Conservation (phyloP, 2,329 filamentous ascomycete genomes). For the Diaporthe amygdali region DNA sequence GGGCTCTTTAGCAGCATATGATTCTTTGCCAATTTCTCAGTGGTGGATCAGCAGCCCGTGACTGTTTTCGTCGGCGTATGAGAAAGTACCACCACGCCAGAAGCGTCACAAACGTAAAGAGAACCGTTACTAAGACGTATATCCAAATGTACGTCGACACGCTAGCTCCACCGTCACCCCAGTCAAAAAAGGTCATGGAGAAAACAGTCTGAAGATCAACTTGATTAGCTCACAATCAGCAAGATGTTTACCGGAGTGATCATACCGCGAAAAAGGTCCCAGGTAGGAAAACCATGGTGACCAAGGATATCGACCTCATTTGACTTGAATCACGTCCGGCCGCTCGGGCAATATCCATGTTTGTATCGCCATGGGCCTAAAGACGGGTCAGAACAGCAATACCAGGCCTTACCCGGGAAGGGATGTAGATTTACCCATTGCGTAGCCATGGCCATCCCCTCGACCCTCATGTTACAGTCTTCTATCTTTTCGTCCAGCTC, state of each 20-base stretch:
- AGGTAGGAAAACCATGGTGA: conserved; percentile 38
- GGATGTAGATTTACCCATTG: conserved; percentile 35
- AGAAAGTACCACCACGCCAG: conserved; percentile 14
- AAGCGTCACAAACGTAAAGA: neutral
- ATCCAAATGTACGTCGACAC: conserved; percentile 32
- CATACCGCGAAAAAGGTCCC: conserved; percentile 37
- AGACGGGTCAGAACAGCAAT: neutral
- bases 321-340: conserved; percentile 34
- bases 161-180: conserved; percentile 19
- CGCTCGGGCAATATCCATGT: conserved; percentile 34
- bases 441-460: no score
- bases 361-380: conserved; percentile 35
- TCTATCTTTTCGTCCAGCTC: no score
- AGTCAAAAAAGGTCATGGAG: conserved; percentile 33
- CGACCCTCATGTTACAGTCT: no score
- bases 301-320: conserved; percentile 35
- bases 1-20: no score
- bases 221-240: neutral
- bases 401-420: neutral
- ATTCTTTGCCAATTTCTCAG: no score
- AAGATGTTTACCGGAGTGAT: neutral
- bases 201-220: conserved; percentile 29
- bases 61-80: no score
- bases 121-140: conserved; percentile 18
- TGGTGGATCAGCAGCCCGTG: no score